Evolutionary conservation across 345 rosid genomes (phyloP), one percentile per base, ranked within the genome.

Genomic region (Lumnitzera littorea): DNA sequence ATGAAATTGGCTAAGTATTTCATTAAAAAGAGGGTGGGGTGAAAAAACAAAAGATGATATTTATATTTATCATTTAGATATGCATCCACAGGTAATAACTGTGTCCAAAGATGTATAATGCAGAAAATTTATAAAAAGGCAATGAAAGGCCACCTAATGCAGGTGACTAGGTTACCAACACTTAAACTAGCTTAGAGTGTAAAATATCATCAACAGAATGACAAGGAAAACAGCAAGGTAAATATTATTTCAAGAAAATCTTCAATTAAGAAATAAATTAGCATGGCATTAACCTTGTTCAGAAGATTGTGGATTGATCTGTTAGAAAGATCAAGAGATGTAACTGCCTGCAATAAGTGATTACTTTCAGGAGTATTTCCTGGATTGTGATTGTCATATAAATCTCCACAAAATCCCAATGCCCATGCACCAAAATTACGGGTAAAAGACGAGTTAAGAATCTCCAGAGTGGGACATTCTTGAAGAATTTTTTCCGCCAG

Each of bases 371-470:
- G 50, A 61, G 51, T 48, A 65, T 50, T 63, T 62, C 76, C 80
- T 27, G 92, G 95, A 72, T 80, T 76, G 72, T 84, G 89, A 76
- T 87, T 85, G 54, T 71, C 81, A 74, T 70, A 76, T 16, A 82
- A 54, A 54, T 74, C 94, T 57, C 77, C 97, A 72, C 94, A 87
- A 68, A 81, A 89, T 51, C 91, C 94, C 75, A 92, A 79, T 7
- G 98, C 98, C 98, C 96, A 92, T 16, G 55, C 62, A 48, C 96
- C 90, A 65, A 73, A 92, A 60, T 80, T 89, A 48, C 20, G 43
- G 16, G 96, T 92, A 61, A 87, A 87, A 58, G 46, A 27, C 8
- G 98, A 92, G 73, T 92, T 85, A 70, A 68, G 91, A 70, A 92
- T 89, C 75, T 92, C 96, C 15, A 92, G 73, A 66, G 57, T 65